Percentiles rank a stretch among this genome's conserved stretches.
Conservation (phyloP, 768 basidiomycete species). For the Crassisporium funariophilum region DNA sequence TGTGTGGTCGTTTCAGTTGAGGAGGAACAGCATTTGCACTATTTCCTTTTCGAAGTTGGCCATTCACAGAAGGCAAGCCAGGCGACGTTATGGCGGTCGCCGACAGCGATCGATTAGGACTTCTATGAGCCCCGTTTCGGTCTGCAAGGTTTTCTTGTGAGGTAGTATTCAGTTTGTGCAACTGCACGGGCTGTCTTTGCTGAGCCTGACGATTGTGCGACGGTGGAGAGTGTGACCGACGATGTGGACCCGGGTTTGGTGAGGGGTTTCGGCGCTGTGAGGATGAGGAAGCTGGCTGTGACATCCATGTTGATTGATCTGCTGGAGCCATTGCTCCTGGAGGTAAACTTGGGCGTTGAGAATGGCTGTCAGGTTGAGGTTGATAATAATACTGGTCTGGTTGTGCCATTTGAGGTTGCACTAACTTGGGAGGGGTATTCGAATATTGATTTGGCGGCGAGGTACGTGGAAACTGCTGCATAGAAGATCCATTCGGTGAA, state of each 20-base stretch:
- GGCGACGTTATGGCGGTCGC: conserved; percentile 55
- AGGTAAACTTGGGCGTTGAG: conserved; percentile 46
- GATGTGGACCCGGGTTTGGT: conserved; percentile 33
- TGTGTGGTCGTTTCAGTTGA: conserved; percentile 42
- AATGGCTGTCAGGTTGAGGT: conserved; percentile 26
- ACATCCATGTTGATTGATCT: conserved; percentile 38
- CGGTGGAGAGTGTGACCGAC: conserved; percentile 58
- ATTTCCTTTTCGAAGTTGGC: conserved; percentile 61
- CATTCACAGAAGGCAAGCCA: conserved; percentile 42
- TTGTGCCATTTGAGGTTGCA: conserved; percentile 21
- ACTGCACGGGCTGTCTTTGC: conserved; percentile 36
- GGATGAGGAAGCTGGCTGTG: conserved; percentile 35
- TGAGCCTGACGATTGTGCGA: conserved; percentile 23
- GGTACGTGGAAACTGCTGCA: conserved; percentile 27
- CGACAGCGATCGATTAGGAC: conserved; percentile 70
- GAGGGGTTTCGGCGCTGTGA: conserved; percentile 21
- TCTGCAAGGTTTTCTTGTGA: conserved; percentile 36
- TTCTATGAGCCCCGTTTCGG: conserved; percentile 33
- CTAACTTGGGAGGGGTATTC: conserved; percentile 26
- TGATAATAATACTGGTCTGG: conserved; percentile 42
- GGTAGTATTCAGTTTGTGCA: conserved; percentile 33
- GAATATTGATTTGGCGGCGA: conserved; percentile 26
- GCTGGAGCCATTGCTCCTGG: conserved; percentile 67
- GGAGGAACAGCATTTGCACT: conserved; percentile 63
- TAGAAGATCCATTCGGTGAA: conserved; percentile 22